phyloP scores from a whole-genome alignment of 2,329 filamentous ascomycete genomes.

The Phyllosticta citriasiana region DNA sequence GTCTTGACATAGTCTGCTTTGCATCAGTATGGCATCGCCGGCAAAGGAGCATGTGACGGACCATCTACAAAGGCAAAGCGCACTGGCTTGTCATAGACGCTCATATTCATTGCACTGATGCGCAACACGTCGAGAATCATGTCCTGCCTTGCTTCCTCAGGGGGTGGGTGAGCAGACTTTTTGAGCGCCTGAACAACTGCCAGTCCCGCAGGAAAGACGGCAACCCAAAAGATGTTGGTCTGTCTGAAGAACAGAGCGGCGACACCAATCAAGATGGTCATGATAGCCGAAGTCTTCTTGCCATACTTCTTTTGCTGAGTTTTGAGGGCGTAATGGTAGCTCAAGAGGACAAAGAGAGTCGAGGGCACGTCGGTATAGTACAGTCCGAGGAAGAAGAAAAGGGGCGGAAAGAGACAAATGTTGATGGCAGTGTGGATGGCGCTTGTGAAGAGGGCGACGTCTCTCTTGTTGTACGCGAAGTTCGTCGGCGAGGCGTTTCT shows the following conservation, averaged over 20 bases:
- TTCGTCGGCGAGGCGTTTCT: background rate
- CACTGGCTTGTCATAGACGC: constrained; percentile 13
- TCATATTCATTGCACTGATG: constrained; percentile 7
- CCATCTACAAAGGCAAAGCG: constrained; percentile 12
- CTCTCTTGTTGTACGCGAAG: constrained; percentile 13
- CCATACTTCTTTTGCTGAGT: constrained; percentile 13
- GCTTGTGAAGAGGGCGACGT: constrained; percentile 22
- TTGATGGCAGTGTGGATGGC: constrained; percentile 60
- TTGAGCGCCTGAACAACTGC: constrained; percentile 22
- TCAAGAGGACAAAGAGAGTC: constrained; percentile 61
- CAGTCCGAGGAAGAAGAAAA: constrained; percentile 92
- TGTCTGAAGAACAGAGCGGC: constrained; percentile 70
- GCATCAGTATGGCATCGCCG: background rate
- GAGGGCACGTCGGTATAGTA: constrained; percentile 94
- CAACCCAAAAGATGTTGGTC: constrained; percentile 95
- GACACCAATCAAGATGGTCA: constrained; percentile 46
- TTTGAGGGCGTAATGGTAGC: constrained; percentile 45
- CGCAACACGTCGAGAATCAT: background rate
- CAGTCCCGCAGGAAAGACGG: constrained; percentile 59
- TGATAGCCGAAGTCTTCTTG: constrained; percentile 10
- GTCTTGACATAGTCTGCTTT: constrained; percentile 35
- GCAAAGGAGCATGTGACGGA: background rate
- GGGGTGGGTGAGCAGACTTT: constrained; percentile 5
- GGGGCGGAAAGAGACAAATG: constrained; percentile 70
- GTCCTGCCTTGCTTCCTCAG: constrained; percentile 1